Base-by-base conservation (phyloP, 2,329 filamentous ascomycete genomes). In the Celoporthe dispersa region DNA sequence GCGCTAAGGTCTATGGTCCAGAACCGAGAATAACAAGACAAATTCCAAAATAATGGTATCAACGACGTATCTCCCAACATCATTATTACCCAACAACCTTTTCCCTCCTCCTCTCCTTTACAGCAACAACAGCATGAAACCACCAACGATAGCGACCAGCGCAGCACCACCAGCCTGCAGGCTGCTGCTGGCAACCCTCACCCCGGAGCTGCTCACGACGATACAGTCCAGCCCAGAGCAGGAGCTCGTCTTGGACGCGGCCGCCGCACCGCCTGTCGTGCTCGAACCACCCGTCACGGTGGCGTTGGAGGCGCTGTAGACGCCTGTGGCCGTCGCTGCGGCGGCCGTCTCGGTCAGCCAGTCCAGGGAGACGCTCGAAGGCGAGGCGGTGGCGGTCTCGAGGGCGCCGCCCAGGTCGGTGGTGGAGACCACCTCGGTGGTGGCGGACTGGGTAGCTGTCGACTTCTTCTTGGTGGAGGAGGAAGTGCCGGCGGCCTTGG, bases 141-240 rank as follows among this genome's bases (percentile, higher is more conserved):
- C 70, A 14, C 19, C n/a, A 65, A 60, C 70, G 14, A 70, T 25
- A 9, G 44, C 68, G 64, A 48, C 70, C 70, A 71, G 70, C 70
- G 68, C 68, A 55, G 68, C 22, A 9, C 61, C 65, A 61, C 68
- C 39, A 37, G 65, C 70, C 53, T 51, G 66, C 22, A 67, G 37
- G 28, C 19, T 33, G 3, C 8, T 14, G 35, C n/a, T n/a, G n/a
- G n/a, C n/a, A n/a, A 22, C 57, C 65, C 64, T 70, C 60, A 59
- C 37, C 6, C 61, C 70, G 11, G 68, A 65, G 62, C 53, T 71
- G 55, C 64, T 68, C 60, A 71, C 70, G 31, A 71, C 70, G n/a
- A 71, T 70, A 44, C 70, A 71, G 61, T 70, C 70, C 37, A 71
- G 57, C 16, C 65, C 68, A 8, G 57, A 19, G 64, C 70, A 71